These are phyloP conservation scores for Panicum miliaceum DNA, from an alignment of 176 grass and related monocot species.

Conservation along the genomic window DNA sequence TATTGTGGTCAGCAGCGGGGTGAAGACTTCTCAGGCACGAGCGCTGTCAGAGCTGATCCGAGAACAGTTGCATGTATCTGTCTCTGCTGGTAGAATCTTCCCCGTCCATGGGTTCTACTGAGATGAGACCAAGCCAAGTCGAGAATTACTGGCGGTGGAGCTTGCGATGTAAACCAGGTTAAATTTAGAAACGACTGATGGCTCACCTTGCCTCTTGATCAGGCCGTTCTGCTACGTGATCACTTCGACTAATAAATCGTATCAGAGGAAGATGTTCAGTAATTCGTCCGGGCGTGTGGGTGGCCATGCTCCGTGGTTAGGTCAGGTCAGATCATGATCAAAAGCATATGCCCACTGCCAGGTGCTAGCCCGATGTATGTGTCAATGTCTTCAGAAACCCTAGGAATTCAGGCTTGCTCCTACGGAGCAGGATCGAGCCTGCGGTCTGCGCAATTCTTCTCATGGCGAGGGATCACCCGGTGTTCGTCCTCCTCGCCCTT, in stretches of 20 bases:
- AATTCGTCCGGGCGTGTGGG: neutral
- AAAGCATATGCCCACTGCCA: neutral
- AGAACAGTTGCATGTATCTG: neutral
- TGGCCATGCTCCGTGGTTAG: neutral
- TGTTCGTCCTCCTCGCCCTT: conserved; percentile 26
- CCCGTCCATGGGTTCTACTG: neutral
- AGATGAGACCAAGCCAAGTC: neutral
- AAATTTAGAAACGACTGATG: neutral
- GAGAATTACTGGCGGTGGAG: neutral
- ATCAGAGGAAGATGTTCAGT: conserved; percentile 16
- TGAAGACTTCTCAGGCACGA: neutral
- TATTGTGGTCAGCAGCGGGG: neutral
- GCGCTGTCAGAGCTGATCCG: neutral
- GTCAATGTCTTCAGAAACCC: conserved; percentile 21
- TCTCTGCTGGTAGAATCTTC: neutral
- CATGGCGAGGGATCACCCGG: neutral
- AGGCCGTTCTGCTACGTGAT: neutral
- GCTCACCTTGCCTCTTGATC: neutral
- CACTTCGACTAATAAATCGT: neutral
- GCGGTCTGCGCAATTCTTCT: neutral
- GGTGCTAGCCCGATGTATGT: neutral
- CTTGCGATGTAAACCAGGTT: neutral
- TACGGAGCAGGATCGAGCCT: neutral
- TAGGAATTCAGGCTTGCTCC: neutral
- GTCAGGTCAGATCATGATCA: neutral